Evolutionary conservation across 2,329 filamentous ascomycete species (phyloP), one percentile per base, ranked within the genome.

Genomic region (Lecanoromycetidae sp.): DNA sequence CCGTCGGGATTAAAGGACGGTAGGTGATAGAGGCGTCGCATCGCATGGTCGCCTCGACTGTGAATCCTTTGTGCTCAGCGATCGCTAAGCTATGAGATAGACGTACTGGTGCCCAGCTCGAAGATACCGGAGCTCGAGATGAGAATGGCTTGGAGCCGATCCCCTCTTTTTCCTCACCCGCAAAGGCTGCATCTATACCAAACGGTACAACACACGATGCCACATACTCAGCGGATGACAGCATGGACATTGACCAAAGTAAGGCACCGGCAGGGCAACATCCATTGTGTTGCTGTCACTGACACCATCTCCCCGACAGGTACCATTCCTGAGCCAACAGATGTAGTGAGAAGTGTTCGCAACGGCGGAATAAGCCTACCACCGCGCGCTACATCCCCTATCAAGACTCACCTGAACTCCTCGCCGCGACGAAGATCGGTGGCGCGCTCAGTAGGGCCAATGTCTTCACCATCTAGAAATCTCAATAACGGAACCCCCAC

Each of bases 131-230:
- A 44, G 71, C 80, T 51, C 83, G 87, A 66, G 90, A 96, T 66
- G 87, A 93, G 62, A 73, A 94, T 72, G 91, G 90, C 63, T 80
- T 98, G 70, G 87, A 95, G 62, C 82, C 85, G 29, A 75, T 94
- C 49, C 84, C 90, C 29, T 78, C 96, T 55, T 94, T 94, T 64
- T 95, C 88, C 7, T 94, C 88, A 17, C 87, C 88, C 12, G 76
- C 78, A 55, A 84, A 80, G 45, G 74, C 71, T n/a, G 68, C 71
- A 1, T 52, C 58, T 19, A 59, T 59, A 37, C 19, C 22, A 35
- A 57, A 56, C 48, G 59, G 57, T 17, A 50, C 55, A 30, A 42
- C 26, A 39, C 57, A 57, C 36, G 66, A 68, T 52, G 62, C 67
- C 27, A 73, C 70, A 12, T 64, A 72, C 33, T 67, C 67, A 20